Evolutionary conservation across 495 filamentous ascomycete species (phyloP).

Genomic region (Aspergillus coremiiformis): DNA sequence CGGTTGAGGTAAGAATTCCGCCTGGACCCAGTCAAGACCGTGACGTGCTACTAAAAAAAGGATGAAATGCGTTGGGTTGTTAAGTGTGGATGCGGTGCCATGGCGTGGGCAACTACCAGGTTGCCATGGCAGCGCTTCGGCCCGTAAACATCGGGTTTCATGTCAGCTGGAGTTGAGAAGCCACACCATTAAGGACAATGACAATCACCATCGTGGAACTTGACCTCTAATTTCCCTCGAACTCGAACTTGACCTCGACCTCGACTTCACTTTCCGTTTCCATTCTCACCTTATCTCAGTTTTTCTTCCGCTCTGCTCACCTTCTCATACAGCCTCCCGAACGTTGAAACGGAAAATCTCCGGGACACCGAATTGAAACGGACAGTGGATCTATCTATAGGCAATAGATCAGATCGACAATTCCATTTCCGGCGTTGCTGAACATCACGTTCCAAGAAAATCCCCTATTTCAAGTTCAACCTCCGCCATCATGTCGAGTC

Average conservation of each 20-base stretch:
- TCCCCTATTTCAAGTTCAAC: background rate
- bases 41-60: conserved; percentile 14
- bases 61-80: background rate
- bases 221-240: conserved; percentile 10
- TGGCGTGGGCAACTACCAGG: conserved; percentile 14
- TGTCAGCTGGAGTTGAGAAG: conserved; percentile 8
- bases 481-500: conserved; percentile 35
- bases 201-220: conserved; percentile 17
- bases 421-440: conserved; percentile 7
- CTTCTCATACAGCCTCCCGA: conserved; percentile 9
- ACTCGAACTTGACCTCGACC: no score
- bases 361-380: conserved; percentile 6
- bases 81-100: conserved; percentile 23
- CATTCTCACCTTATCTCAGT: conserved; percentile 1
- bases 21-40: conserved; percentile 1
- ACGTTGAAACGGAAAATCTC: conserved; percentile 1
- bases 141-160: conserved; percentile 35
- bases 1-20: no score
- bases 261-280: background rate
- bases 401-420: conserved; percentile 14
- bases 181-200: no score
- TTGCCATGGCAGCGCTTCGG: conserved; percentile 39
- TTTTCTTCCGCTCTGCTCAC: conserved; percentile 4
- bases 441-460: conserved; percentile 14
- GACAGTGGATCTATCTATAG: conserved; percentile 15